A percentile compares a stretch with the other conserved stretches of the same genome.
phyloP scores from a whole-genome alignment of 192 early-diverging fungal species.

The Spinellus fusiger region DNA sequence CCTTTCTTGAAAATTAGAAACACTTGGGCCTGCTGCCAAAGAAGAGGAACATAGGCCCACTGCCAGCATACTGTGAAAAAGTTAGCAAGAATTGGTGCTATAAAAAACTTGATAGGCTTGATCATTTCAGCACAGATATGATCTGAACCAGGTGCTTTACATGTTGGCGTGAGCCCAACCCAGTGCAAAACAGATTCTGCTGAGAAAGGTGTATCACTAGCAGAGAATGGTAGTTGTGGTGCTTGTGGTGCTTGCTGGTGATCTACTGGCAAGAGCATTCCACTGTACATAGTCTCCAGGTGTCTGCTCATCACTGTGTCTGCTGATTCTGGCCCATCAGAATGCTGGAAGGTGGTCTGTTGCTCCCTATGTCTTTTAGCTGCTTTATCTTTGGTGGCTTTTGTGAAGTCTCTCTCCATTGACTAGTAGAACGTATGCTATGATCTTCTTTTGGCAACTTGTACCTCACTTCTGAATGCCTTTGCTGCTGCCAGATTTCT shows the following conservation, averaged over 20 bases:
- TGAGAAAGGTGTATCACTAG: too few species aligned
- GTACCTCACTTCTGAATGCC: too few species aligned
- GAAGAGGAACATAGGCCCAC: slow-evolving; percentile 12
- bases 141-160: slow-evolving; percentile 18
- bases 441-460: too few species aligned
- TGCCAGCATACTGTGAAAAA: slow-evolving; percentile 16
- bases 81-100: background rate
- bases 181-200: background rate
- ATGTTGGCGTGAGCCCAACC: too few species aligned
- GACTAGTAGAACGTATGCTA: too few species aligned
- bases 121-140: slow-evolving; percentile 23
- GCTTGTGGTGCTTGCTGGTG: too few species aligned
- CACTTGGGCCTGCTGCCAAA: slow-evolving; percentile 16
- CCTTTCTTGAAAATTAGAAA: slow-evolving; percentile 24
- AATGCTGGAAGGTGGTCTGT: slow-evolving; percentile 12
- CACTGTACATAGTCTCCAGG: slow-evolving; percentile 1
- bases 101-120: background rate
- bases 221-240: background rate
- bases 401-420: too few species aligned
- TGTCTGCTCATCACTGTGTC: slow-evolving; percentile 7
- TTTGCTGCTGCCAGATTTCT: too few species aligned
- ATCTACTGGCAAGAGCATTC: background rate
- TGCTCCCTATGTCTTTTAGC: too few species aligned
- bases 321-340: slow-evolving; percentile 1
- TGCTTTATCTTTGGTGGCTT: too few species aligned